Percentiles rank a stretch among this genome's conserved stretches.
Evolutionary conservation across 176 grass and related monocot genomes (phyloP).

Genomic region (Melocanna baccifera): DNA sequence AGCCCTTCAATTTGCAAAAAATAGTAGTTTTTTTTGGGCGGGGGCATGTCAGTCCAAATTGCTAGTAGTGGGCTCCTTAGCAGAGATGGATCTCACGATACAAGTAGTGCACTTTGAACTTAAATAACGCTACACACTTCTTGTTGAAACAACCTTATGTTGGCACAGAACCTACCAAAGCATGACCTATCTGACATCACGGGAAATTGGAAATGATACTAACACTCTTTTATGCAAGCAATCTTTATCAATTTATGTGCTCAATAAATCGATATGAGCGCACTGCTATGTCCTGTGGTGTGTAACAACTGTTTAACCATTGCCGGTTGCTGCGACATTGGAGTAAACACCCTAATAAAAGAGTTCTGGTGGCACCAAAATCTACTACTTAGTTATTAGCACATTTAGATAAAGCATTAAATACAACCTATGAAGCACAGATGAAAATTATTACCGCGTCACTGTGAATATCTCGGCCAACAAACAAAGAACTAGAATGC

Average conservation of each 20-base stretch:
- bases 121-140: not conserved
- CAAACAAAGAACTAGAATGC: constrained; percentile 84
- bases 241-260: constrained; percentile 3
- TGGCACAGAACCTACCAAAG: not conserved
- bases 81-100: not conserved
- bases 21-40: not conserved
- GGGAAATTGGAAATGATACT: not conserved
- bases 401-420: not conserved
- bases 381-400: not conserved
- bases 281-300: not conserved
- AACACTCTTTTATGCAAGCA: not conserved
- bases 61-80: not conserved
- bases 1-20: constrained; percentile 16
- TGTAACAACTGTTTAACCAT: constrained; percentile 11
- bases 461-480: constrained; percentile 82
- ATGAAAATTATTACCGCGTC: constrained; percentile 57
- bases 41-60: constrained; percentile 11
- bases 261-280: constrained; percentile 1
- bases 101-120: not conserved
- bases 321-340: not conserved
- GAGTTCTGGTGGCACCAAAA: not conserved
- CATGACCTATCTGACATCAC: not conserved
- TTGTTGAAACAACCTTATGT: not conserved
- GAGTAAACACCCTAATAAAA: constrained; percentile 12
- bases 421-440: not conserved